These are phyloP conservation scores for Aspergillus cavernicola DNA, from an alignment of 495 filamentous ascomycete species.

Conservation along the genomic window DNA sequence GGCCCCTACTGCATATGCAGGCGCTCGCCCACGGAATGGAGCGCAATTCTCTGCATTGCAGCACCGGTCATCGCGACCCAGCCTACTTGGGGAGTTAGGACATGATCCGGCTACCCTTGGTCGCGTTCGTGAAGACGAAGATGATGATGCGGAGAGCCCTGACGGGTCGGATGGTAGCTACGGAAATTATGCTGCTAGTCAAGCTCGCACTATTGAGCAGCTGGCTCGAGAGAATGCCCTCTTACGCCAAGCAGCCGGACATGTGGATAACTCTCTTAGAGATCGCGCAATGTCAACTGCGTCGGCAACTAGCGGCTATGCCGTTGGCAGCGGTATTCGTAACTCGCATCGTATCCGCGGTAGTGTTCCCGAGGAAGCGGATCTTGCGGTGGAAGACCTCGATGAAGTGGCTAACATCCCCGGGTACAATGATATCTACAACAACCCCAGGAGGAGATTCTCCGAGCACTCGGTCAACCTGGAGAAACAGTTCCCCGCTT, in stretches of 20 bases:
- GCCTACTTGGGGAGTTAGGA: constrained; percentile 76
- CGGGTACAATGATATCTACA: constrained; percentile 39
- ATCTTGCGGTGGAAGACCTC: constrained; percentile 66
- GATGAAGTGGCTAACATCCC: constrained; percentile 61
- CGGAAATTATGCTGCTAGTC: constrained; percentile 49
- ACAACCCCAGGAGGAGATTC: constrained; percentile 50
- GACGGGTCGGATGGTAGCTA: constrained; percentile 60
- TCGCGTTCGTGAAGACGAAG: constrained; percentile 78
- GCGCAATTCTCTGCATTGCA: constrained; percentile 65
- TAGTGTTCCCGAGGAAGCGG: constrained; percentile 63
- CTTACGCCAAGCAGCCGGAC: constrained; percentile 58
- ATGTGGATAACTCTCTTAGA: constrained; percentile 59
- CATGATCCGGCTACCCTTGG: constrained; percentile 67
- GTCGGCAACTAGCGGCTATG: constrained; percentile 37
- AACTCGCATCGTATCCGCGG: constrained; percentile 61
- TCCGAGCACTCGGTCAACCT: constrained; percentile 59
- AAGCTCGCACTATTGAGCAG: constrained; percentile 69
- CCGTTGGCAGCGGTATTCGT: constrained; percentile 48
- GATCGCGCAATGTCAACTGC: constrained; percentile 57
- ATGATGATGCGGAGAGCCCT: constrained; percentile 67
- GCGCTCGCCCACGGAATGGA: constrained; percentile 46
- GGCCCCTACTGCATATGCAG: constrained; percentile 36
- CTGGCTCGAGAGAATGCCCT: constrained; percentile 70
- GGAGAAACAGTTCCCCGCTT: constrained; percentile 52
- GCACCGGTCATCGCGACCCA: constrained; percentile 80